Conservation (phyloP, 495 filamentous ascomycete species). For the Parmelia sp. region DNA sequence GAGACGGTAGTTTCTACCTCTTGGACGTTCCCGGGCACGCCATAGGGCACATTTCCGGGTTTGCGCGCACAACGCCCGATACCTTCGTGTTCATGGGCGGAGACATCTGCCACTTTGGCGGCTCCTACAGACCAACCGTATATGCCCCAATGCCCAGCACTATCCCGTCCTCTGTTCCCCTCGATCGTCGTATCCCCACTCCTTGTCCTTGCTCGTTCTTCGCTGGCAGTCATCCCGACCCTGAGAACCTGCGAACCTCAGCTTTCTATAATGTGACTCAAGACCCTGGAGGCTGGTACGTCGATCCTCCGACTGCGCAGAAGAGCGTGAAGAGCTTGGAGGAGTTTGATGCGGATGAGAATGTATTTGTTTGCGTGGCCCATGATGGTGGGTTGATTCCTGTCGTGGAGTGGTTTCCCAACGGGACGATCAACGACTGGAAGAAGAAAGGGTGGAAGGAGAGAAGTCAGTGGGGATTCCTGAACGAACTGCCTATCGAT, state of each 20-base stretch:
- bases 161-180: conserved; percentile 33
- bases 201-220: conserved; percentile 32
- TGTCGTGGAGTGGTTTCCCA: conserved; percentile 47
- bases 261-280: conserved; percentile 28
- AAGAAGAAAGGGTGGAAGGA: conserved; percentile 45
- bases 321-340: conserved; percentile 41
- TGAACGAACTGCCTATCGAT: conserved; percentile 44
- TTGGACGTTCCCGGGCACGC: conserved; percentile 43
- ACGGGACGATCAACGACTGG: conserved; percentile 42
- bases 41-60: conserved; percentile 38
- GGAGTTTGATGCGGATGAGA: conserved; percentile 45
- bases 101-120: conserved; percentile 35
- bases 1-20: conserved; percentile 42
- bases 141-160: conserved; percentile 42
- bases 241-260: conserved; percentile 17
- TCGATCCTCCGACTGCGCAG: conserved; percentile 25
- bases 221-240: conserved; percentile 23
- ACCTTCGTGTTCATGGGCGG: conserved; percentile 31
- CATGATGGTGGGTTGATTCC: conserved; percentile 46
- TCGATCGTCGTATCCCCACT: conserved; percentile 18
- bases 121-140: conserved; percentile 43
- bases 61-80: conserved; percentile 35
- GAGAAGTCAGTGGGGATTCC: conserved; percentile 47
- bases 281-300: conserved; percentile 23
- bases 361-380: conserved; percentile 47